Base-by-base conservation (phyloP, 306 rosid genomes). In the Pyrus communis region DNA sequence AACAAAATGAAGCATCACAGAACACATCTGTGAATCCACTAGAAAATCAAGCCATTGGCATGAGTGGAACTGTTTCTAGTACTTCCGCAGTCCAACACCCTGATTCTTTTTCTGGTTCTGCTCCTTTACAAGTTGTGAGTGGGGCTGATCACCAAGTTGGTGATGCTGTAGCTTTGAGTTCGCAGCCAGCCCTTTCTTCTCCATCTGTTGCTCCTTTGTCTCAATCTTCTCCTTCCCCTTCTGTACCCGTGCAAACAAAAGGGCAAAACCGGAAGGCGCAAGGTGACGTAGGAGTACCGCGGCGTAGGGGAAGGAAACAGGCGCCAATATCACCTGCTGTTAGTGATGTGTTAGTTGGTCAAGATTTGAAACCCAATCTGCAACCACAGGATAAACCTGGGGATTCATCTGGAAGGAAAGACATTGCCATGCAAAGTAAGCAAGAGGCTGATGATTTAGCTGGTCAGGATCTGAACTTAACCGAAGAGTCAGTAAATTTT, bases 301-400 rank as follows among this genome's bases (percentile, higher is more conserved):
- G 94, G 46, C 97, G 97, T 45, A 86, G 97, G 87, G 99, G 96
- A 70, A 96, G 79, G 90, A 93, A 88, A 79, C 93, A 84, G 75
- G 84, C 86, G 23, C 70, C 80, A 58, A 22, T 62, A 58, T 71
- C 81, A 38, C 72, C 80, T 52, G 79, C 84, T 33, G 82, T 69
- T 79, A 83, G 88, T 62, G 85, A 85, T 81, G 82, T 78, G 31
- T 67, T 80, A 65, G 84, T 77, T 82, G 83, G 77, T 75, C 85
- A 71, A 79, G 81, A 82, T 79, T 81, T 69, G 73, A 85, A 82
- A 70, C 84, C 74, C 57, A 85, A 77, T 86, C 49, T 79, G 62
- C 78, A 70, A 71, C 35, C 82, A 75, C 87, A 67, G 30, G 79
- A 70, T 72, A 84, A 85, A 58, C 67, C 84, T 46, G 85, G 83